Conservation (phyloP, 2,329 filamentous ascomycete genomes). For the Pseudofabraea citricarpa region DNA sequence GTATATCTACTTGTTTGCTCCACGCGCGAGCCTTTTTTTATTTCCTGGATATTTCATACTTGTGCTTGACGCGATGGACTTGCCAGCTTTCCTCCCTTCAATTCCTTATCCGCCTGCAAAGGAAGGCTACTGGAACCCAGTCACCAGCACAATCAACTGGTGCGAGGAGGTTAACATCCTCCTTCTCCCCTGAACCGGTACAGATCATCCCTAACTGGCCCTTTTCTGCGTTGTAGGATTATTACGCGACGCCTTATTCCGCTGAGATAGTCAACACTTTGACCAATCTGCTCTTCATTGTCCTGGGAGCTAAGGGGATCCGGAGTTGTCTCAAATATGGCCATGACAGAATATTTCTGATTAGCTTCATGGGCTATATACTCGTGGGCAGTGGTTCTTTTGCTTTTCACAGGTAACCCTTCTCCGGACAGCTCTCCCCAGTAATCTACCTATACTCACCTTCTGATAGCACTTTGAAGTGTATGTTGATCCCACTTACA, state of each 20-base stretch:
- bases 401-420: slow-evolving; percentile 31
- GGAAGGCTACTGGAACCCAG: slow-evolving; percentile 28
- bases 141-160: slow-evolving; percentile 51
- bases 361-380: slow-evolving; percentile 48
- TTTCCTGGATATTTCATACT: too few species aligned
- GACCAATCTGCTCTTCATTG: slow-evolving; percentile 80
- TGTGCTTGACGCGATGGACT: too few species aligned
- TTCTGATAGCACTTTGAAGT: slow-evolving; percentile 29
- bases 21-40: too few species aligned
- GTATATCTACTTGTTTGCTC: too few species aligned
- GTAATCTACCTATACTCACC: too few species aligned
- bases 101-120: slow-evolving; percentile 28
- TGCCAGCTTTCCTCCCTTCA: slow-evolving; percentile 16
- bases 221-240: slow-evolving; percentile 49
- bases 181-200: not conserved
- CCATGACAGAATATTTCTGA: slow-evolving; percentile 71
- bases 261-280: slow-evolving; percentile 76
- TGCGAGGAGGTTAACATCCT: slow-evolving; percentile 64
- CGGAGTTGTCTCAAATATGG: slow-evolving; percentile 65
- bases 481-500: slow-evolving; percentile 20
- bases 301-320: slow-evolving; percentile 71
- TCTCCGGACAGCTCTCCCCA: too few species aligned
- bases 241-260: slow-evolving; percentile 69
- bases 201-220: not conserved
- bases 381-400: slow-evolving; percentile 33